A percentile compares a stretch with the other conserved stretches of the same genome.
phyloP scores from a whole-genome alignment of 148 eudicot species.

The Camellia lanceoleosa region DNA sequence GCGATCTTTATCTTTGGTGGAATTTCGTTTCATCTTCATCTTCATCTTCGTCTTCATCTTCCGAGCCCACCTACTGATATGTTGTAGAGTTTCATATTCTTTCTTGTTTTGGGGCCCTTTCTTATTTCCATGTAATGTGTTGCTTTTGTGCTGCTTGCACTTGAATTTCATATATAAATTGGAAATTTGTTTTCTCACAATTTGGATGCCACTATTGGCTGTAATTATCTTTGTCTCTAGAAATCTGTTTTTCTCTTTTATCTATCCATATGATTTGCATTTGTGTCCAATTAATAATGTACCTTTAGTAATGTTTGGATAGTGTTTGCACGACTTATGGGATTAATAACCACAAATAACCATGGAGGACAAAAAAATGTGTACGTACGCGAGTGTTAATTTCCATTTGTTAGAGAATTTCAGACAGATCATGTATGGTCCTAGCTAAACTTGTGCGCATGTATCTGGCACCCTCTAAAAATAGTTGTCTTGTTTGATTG shows the following conservation, averaged over 20 bases:
- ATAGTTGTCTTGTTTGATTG: too few species aligned
- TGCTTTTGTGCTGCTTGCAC: neutral
- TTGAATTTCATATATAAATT: neutral
- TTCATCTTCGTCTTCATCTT: constrained; percentile 14
- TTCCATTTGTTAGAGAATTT: neutral
- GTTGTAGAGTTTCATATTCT: neutral
- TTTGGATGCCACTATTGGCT: neutral
- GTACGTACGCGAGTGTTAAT: neutral
- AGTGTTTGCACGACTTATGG: neutral
- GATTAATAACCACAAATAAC: neutral
- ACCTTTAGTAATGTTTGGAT: neutral
- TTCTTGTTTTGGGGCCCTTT: neutral
- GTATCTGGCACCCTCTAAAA: neutral
- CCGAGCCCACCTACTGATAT: constrained; percentile 12
- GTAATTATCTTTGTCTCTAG: neutral
- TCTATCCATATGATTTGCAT: neutral
- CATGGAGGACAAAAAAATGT: neutral
- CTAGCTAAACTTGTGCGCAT: neutral
- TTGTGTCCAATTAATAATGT: neutral
- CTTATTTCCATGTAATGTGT: neutral
- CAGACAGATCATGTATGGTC: neutral
- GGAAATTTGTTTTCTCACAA: neutral
- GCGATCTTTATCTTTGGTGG: constrained; percentile 70
- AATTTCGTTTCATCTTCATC: constrained; percentile 35
- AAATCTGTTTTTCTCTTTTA: neutral